These are phyloP conservation scores for Beauveria pseudobassiana DNA, from an alignment of 2,329 filamentous ascomycete genomes.

Conservation along the genomic window DNA sequence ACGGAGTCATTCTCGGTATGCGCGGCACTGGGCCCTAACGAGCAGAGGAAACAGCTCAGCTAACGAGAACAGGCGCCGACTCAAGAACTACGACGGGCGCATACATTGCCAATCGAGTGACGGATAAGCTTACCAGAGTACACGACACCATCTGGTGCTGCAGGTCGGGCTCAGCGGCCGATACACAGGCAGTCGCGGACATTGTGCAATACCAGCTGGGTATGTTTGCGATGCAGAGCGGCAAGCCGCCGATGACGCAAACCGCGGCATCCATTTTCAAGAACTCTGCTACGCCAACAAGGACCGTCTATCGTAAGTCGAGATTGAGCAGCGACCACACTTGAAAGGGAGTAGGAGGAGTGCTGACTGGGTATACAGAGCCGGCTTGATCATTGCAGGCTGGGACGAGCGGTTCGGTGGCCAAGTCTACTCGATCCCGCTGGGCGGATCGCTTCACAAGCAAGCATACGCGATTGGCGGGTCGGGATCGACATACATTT, in stretches of 20 bases:
- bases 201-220: slow-evolving; percentile 96
- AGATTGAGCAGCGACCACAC: neutral
- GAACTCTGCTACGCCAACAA: slow-evolving; percentile 98
- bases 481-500: slow-evolving; percentile 97
- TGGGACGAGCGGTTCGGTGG: slow-evolving; percentile 93
- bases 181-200: slow-evolving; percentile 95
- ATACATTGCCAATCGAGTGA: slow-evolving; percentile 98
- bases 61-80: slow-evolving; percentile 61
- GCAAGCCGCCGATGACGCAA: slow-evolving; percentile 86
- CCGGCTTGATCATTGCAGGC: slow-evolving; percentile 96
- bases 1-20: slow-evolving; percentile 85
- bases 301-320: slow-evolving; percentile 74
- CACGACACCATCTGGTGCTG: slow-evolving; percentile 99
- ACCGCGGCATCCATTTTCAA: slow-evolving; percentile 94
- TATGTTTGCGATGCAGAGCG: slow-evolving; percentile 84
- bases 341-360: neutral
- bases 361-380: slow-evolving; percentile 43
- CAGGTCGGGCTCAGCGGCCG: slow-evolving; percentile 91
- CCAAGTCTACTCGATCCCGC: slow-evolving; percentile 93
- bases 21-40: neutral
- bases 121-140: slow-evolving; percentile 97
- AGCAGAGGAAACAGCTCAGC: neutral
- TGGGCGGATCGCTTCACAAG: slow-evolving; percentile 96
- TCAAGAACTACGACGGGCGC: slow-evolving; percentile 95
- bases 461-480: slow-evolving; percentile 92